Percentiles rank a stretch among this genome's conserved stretches.
phyloP scores from a whole-genome alignment of 129 eudicot species.

The Pulicaria dysenterica region DNA sequence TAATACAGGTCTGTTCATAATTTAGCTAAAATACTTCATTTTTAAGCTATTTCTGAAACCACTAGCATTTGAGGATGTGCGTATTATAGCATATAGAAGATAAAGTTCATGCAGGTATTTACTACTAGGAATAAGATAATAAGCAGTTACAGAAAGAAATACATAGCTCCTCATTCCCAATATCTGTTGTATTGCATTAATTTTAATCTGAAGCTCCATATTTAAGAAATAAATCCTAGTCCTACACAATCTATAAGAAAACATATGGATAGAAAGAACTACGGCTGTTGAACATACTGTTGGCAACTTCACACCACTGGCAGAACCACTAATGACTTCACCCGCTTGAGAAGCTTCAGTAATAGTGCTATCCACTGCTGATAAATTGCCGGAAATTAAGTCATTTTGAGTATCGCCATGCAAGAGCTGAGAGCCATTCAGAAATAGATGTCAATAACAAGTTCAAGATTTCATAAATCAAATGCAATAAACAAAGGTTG shows the following conservation, averaged over 20 bases:
- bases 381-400: slow-evolving; percentile 60
- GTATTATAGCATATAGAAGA: not conserved
- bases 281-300: slow-evolving; percentile 43
- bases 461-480: slow-evolving; percentile 10
- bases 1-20: not conserved
- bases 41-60: not conserved
- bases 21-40: not conserved
- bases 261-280: slow-evolving; percentile 5
- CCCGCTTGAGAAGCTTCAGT: slow-evolving; percentile 76
- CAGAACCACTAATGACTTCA: slow-evolving; percentile 74
- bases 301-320: slow-evolving; percentile 56
- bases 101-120: not conserved
- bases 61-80: not conserved
- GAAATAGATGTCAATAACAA: slow-evolving; percentile 26
- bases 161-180: not conserved
- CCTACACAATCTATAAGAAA: not conserved
- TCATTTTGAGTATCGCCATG: slow-evolving; percentile 60
- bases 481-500: slow-evolving; percentile 6
- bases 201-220: slow-evolving; percentile 7
- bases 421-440: slow-evolving; percentile 56
- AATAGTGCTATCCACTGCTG: slow-evolving; percentile 67
- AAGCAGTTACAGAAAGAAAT: slow-evolving; percentile 5
- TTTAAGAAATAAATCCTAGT: not conserved
- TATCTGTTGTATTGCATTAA: not conserved
- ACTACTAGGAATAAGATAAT: not conserved